These are phyloP conservation scores for Pleoardoris graminearum DNA, from an alignment of 2,329 filamentous ascomycete genomes.

Conservation along the genomic window DNA sequence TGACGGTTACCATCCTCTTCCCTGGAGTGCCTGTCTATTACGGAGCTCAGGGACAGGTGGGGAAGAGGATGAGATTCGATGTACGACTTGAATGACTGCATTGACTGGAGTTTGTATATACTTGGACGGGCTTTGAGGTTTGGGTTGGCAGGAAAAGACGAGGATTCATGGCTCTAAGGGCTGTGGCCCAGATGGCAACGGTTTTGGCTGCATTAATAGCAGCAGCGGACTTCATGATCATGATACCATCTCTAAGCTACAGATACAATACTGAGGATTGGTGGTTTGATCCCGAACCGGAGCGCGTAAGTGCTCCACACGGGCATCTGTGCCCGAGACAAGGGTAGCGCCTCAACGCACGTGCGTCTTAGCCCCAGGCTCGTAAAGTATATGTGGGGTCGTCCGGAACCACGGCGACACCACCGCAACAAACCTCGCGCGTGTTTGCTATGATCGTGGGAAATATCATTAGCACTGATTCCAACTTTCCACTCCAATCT, in stretches of 20 bases:
- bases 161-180: not conserved
- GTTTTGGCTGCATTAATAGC: no score
- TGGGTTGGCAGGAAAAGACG: not conserved
- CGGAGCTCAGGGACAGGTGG: conserved; percentile 29
- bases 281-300: not conserved
- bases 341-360: no score
- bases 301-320: conserved; percentile 4
- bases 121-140: not conserved
- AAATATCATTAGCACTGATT: not conserved
- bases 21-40: conserved; percentile 22
- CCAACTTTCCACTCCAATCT: not conserved
- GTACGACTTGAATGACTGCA: conserved; percentile 5
- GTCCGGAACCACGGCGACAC: not conserved
- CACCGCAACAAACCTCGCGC: no score
- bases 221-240: not conserved
- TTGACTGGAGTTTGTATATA: conserved; percentile 1
- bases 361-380: no score
- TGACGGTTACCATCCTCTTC: conserved; percentile 36
- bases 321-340: no score
- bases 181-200: no score
- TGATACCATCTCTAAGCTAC: no score
- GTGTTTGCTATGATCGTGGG: no score
- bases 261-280: no score
- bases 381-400: conserved; percentile 9
- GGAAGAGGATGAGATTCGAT: conserved; percentile 28